phyloP scores from a whole-genome alignment of 2,329 filamentous ascomycete species.

The Paraphoma sp. region DNA sequence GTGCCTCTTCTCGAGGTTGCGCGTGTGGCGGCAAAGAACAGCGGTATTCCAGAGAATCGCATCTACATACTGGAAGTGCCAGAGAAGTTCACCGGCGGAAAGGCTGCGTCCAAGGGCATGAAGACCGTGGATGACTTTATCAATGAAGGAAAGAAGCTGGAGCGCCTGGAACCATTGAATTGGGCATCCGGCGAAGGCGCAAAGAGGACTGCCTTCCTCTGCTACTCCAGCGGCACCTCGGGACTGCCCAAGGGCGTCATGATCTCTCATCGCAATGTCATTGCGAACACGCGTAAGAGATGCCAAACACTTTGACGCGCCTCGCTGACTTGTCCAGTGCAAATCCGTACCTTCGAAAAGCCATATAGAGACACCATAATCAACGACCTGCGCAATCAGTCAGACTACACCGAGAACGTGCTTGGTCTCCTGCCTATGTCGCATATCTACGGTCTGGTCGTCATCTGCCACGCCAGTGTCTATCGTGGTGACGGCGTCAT shows the following conservation, averaged over 20 bases:
- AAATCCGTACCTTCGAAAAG: constrained; percentile 62
- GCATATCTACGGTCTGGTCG: constrained; percentile 80
- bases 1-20: constrained; percentile 69
- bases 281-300: constrained; percentile 66
- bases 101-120: constrained; percentile 57
- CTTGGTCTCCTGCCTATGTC: constrained; percentile 80
- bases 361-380: constrained; percentile 50
- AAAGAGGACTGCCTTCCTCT: constrained; percentile 75
- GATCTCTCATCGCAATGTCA: constrained; percentile 81
- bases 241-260: constrained; percentile 84
- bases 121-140: constrained; percentile 73
- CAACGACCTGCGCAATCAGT: constrained; percentile 43
- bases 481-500: constrained; percentile 78
- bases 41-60: constrained; percentile 67
- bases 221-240: constrained; percentile 81
- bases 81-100: constrained; percentile 57
- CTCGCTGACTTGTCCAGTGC: constrained; percentile 51
- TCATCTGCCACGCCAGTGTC: constrained; percentile 69
- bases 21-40: constrained; percentile 68
- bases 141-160: constrained; percentile 63
- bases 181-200: constrained; percentile 71
- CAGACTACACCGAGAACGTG: constrained; percentile 58
- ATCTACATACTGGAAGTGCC: constrained; percentile 75
- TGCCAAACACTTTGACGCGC: neutral
- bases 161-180: constrained; percentile 61